These are phyloP conservation scores for Suillus hirtellus DNA, from an alignment of 768 basidiomycete species.

Conservation along the genomic window DNA sequence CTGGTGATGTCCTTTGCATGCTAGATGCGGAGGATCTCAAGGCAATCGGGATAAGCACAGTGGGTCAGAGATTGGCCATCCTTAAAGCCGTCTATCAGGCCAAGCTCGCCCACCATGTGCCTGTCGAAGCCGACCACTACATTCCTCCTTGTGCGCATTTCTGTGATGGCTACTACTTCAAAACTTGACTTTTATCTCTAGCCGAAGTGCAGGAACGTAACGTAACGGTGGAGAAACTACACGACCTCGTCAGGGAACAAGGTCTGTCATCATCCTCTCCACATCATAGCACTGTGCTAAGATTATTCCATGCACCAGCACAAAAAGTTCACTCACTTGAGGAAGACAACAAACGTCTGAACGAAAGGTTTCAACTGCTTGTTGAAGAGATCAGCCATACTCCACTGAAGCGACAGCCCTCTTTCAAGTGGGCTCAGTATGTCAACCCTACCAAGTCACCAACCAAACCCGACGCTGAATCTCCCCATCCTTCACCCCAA, in stretches of 20 bases:
- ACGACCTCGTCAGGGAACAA: slow-evolving; percentile 71
- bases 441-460: slow-evolving; percentile 78
- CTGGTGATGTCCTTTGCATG: slow-evolving; percentile 84
- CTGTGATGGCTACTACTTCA: background rate
- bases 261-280: slow-evolving; percentile 41
- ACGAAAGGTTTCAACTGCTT: slow-evolving; percentile 58
- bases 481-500: slow-evolving; percentile 78
- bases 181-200: slow-evolving; percentile 24
- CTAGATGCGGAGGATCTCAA: slow-evolving; percentile 85
- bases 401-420: slow-evolving; percentile 68
- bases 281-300: slow-evolving; percentile 6
- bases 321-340: slow-evolving; percentile 70
- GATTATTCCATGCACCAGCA: slow-evolving; percentile 41
- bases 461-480: slow-evolving; percentile 73
- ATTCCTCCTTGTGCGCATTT: slow-evolving; percentile 78
- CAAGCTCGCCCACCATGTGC: slow-evolving; percentile 81
- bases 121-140: slow-evolving; percentile 82
- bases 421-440: slow-evolving; percentile 88
- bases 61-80: slow-evolving; percentile 90
- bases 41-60: slow-evolving; percentile 82
- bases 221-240: slow-evolving; percentile 64
- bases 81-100: slow-evolving; percentile 90
- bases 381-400: slow-evolving; percentile 62
- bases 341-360: slow-evolving; percentile 74
- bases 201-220: slow-evolving; percentile 61